These are phyloP conservation scores for Metschnikowia arizonensis DNA, from an alignment of 805 yeast species.

Conservation along the genomic window DNA sequence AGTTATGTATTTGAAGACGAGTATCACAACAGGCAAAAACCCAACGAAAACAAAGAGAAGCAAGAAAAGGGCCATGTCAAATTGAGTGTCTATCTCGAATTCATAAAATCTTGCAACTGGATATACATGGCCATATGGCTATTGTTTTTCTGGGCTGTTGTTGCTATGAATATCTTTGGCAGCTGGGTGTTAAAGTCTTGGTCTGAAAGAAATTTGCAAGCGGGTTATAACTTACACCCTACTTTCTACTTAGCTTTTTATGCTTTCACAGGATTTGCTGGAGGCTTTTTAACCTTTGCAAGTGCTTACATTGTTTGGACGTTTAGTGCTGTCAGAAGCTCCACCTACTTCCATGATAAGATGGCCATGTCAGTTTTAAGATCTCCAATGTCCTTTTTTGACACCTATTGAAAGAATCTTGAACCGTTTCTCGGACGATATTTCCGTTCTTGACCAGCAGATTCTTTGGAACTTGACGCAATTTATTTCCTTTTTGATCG, in stretches of 20 bases:
- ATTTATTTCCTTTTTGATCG: conserved; percentile 22
- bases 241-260: conserved; percentile 25
- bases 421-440: conserved; percentile 39
- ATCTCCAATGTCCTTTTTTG: conserved; percentile 41
- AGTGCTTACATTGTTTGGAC: conserved; percentile 31
- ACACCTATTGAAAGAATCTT: conserved; percentile 39
- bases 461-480: conserved; percentile 30
- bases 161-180: conserved; percentile 23
- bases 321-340: conserved; percentile 28
- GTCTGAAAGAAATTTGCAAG: conserved; percentile 31
- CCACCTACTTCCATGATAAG: conserved; percentile 32
- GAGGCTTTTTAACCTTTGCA: conserved; percentile 25
- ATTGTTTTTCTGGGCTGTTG: conserved; percentile 21
- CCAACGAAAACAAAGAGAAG: conserved; percentile 13
- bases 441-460: conserved; percentile 29
- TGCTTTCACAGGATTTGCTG: conserved; percentile 26
- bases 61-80: conserved; percentile 28
- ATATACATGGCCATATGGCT: conserved; percentile 20
- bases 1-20: conserved; percentile 28
- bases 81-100: conserved; percentile 26
- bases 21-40: conserved; percentile 17
- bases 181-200: conserved; percentile 32
- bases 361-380: conserved; percentile 34
- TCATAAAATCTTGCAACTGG: conserved; percentile 32
- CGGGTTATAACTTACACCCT: conserved; percentile 25